Evolutionary conservation across 73 alveolate species (phyloP).

Genomic region (Paramecium pentaurelia): DNA sequence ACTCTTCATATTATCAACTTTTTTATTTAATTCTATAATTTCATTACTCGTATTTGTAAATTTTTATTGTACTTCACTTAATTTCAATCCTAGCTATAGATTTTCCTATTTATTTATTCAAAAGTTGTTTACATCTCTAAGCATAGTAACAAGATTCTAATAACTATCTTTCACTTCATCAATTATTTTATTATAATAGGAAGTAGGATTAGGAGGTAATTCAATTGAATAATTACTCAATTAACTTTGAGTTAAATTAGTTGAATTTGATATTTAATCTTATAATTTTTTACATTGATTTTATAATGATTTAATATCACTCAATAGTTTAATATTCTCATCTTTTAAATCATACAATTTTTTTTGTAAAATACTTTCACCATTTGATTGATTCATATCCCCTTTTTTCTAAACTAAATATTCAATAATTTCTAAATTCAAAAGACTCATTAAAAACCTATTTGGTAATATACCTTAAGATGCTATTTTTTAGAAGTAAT

Average conservation of each 20-base stretch:
- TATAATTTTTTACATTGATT: not conserved
- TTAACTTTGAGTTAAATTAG: not conserved
- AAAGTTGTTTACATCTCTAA: not conserved
- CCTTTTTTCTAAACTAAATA: not conserved
- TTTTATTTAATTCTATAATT: not conserved
- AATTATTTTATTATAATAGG: not conserved
- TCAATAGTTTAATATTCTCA: not conserved
- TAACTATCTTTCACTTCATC: slow-evolving; percentile 43
- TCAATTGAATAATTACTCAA: not conserved
- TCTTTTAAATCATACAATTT: not conserved
- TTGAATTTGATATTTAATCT: not conserved
- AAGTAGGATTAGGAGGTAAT: not conserved
- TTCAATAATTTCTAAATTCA: not conserved
- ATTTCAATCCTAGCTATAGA: not conserved
- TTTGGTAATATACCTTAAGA: not conserved
- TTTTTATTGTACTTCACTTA: not conserved
- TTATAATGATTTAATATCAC: not conserved
- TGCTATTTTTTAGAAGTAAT: not conserved
- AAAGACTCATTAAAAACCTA: not conserved
- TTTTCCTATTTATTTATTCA: not conserved
- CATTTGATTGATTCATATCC: not conserved
- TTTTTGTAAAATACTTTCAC: not conserved
- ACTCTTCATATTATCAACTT: not conserved
- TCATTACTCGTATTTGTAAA: not conserved
- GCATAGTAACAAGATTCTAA: not conserved